Evolutionary conservation across 306 rosid species (phyloP).

Genomic region (Alnus glutinosa): DNA sequence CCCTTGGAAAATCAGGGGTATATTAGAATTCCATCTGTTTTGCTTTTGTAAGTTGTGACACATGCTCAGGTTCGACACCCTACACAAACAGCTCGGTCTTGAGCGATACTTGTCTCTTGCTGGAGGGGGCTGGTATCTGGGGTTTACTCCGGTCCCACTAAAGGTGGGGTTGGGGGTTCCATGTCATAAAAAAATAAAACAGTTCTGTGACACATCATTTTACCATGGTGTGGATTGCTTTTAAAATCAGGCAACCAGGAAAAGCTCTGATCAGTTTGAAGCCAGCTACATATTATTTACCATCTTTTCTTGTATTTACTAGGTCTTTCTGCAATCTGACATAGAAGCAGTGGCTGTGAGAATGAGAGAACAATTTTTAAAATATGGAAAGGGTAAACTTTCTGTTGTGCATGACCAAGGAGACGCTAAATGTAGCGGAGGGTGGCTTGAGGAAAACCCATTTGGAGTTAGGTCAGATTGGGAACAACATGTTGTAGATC

Average conservation of each 20-base stretch:
- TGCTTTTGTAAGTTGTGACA: not conserved
- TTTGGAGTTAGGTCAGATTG: slow-evolving; percentile 80
- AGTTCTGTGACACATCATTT: not conserved
- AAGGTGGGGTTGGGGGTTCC: too few species aligned
- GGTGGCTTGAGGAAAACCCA: slow-evolving; percentile 83
- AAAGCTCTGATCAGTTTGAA: slow-evolving; percentile 17
- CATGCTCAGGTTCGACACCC: too few species aligned
- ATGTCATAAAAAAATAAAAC: too few species aligned
- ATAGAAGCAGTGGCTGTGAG: slow-evolving; percentile 63
- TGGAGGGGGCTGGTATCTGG: too few species aligned
- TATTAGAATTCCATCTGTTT: not conserved
- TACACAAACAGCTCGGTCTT: too few species aligned
- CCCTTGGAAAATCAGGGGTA: slow-evolving; percentile 6
- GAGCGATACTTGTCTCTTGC: too few species aligned
- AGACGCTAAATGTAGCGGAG: slow-evolving; percentile 35
- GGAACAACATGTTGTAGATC: slow-evolving; percentile 81
- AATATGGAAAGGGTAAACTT: slow-evolving; percentile 70
- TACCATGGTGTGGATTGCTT: slow-evolving; percentile 1
- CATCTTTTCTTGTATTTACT: slow-evolving; percentile 14
- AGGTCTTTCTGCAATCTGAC: slow-evolving; percentile 94
- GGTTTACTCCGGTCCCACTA: too few species aligned
- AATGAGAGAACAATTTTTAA: slow-evolving; percentile 72
- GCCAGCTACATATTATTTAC: slow-evolving; percentile 14
- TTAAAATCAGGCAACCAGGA: not conserved
- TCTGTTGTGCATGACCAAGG: slow-evolving; percentile 34